Evolutionary conservation across 2,329 filamentous ascomycete species (phyloP).

Genomic region (Cordyceps cicadae): DNA sequence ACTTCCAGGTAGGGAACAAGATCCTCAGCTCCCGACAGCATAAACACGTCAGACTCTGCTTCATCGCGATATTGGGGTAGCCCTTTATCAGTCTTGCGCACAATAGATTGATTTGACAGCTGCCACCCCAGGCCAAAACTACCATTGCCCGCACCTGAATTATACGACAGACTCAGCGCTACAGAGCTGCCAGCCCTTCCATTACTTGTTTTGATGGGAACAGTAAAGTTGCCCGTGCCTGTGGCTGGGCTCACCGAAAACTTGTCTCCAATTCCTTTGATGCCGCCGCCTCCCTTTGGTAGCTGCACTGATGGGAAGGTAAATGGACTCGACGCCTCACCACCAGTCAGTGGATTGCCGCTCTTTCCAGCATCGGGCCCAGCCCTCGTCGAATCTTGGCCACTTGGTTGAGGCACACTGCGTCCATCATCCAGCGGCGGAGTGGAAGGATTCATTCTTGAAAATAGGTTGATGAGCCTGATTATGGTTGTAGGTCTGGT

Average conservation of each 20-base stretch:
- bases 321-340: neutral
- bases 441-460: neutral
- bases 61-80: conserved; percentile 19
- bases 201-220: conserved; percentile 13
- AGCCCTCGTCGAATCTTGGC: neutral
- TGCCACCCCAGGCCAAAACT: conserved; percentile 24
- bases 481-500: neutral
- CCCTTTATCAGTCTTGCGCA: conserved; percentile 19
- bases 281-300: conserved; percentile 6
- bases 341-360: neutral
- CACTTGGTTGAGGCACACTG: neutral
- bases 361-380: neutral
- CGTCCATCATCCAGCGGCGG: neutral
- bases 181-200: conserved; percentile 3
- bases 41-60: conserved; percentile 17
- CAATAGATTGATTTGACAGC: conserved; percentile 14
- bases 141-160: conserved; percentile 22
- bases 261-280: conserved; percentile 10
- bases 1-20: conserved; percentile 18
- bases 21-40: conserved; percentile 19
- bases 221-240: conserved; percentile 9
- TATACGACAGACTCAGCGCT: conserved; percentile 17
- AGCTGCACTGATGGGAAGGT: conserved; percentile 2
- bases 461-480: neutral
- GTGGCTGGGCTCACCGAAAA: conserved; percentile 13